Percentiles rank a stretch among this genome's conserved stretches.
Evolutionary conservation across 768 basidiomycete genomes (phyloP).

Genomic region (Pisolithus marmoratus): DNA sequence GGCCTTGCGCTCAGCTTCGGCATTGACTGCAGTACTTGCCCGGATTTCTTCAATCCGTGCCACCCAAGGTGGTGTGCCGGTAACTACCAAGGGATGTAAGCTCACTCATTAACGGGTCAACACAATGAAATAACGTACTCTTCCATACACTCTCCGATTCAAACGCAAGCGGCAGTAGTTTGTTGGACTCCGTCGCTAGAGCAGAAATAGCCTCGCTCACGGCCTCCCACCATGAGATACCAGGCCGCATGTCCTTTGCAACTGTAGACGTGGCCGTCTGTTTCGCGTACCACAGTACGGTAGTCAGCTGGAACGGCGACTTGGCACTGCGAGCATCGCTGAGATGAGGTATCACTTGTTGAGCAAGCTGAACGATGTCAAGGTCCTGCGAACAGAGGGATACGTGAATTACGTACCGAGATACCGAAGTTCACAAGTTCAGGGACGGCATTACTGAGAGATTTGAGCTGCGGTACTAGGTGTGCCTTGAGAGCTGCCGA

Average conservation of each 20-base stretch:
- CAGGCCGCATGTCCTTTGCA: constrained; percentile 60
- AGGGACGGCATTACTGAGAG: constrained; percentile 64
- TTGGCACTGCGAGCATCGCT: constrained; percentile 75
- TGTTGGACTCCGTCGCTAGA: constrained; percentile 65
- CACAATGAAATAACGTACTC: constrained; percentile 42
- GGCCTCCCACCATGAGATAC: constrained; percentile 70
- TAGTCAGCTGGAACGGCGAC: constrained; percentile 67
- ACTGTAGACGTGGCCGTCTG: constrained; percentile 69
- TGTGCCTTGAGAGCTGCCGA: constrained; percentile 67
- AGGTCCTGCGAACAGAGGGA: background rate
- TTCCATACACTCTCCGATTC: constrained; percentile 77
- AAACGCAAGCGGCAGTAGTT: constrained; percentile 62
- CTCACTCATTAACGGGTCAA: background rate
- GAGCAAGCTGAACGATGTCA: constrained; percentile 60
- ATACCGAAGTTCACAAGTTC: constrained; percentile 90
- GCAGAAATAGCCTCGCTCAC: constrained; percentile 64
- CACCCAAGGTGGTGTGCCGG: constrained; percentile 81
- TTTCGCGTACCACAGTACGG: constrained; percentile 64
- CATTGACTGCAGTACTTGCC: constrained; percentile 74
- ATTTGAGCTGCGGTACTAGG: constrained; percentile 68
- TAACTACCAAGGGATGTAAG: constrained; percentile 39
- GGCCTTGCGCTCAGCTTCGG: constrained; percentile 89
- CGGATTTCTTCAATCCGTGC: constrained; percentile 78
- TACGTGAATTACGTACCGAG: constrained; percentile 44
- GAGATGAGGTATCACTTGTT: constrained; percentile 83